phyloP scores from a whole-genome alignment of 2,329 filamentous ascomycete species.

The Escovopsis sp. region DNA sequence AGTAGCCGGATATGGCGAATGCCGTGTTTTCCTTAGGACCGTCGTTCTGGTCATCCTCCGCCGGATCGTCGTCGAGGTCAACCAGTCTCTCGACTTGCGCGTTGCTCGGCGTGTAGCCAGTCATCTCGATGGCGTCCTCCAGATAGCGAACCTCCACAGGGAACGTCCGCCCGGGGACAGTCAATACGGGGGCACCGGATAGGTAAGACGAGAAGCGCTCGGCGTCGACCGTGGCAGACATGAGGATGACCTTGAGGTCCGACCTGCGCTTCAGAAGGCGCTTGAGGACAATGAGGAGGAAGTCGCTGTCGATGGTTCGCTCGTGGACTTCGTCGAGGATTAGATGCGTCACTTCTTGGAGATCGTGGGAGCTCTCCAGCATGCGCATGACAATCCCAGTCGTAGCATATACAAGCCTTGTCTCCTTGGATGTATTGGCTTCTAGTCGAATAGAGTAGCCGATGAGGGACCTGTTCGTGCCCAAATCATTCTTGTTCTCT shows the following conservation, averaged over 20 bases:
- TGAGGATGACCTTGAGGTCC: conserved; percentile 82
- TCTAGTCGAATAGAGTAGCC: conserved; percentile 92
- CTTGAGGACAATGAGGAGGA: conserved; percentile 80
- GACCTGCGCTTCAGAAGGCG: conserved; percentile 61
- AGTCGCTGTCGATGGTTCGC: conserved; percentile 90
- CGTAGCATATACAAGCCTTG: conserved; percentile 77
- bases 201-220: conserved; percentile 83
- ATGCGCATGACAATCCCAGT: conserved; percentile 93
- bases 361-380: conserved; percentile 76
- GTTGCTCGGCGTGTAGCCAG: conserved; percentile 47
- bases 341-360: conserved; percentile 81
- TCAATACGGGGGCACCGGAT: conserved; percentile 69
- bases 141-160: conserved; percentile 78
- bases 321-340: conserved; percentile 98
- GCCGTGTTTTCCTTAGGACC: conserved; percentile 40
- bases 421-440: conserved; percentile 68
- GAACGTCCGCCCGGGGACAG: conserved; percentile 85
- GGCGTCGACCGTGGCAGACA: conserved; percentile 95
- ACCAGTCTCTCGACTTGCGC: conserved; percentile 35
- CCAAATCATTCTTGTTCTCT: conserved; percentile 67
- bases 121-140: conserved; percentile 83
- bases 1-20: conserved; percentile 58
- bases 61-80: conserved; percentile 47
- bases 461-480: conserved; percentile 68
- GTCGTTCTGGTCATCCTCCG: conserved; percentile 31